Percentiles rank a stretch among this genome's conserved stretches.
Evolutionary conservation across 2,329 filamentous ascomycete species (phyloP).

Genomic region (Colletotrichum plurivorum): DNA sequence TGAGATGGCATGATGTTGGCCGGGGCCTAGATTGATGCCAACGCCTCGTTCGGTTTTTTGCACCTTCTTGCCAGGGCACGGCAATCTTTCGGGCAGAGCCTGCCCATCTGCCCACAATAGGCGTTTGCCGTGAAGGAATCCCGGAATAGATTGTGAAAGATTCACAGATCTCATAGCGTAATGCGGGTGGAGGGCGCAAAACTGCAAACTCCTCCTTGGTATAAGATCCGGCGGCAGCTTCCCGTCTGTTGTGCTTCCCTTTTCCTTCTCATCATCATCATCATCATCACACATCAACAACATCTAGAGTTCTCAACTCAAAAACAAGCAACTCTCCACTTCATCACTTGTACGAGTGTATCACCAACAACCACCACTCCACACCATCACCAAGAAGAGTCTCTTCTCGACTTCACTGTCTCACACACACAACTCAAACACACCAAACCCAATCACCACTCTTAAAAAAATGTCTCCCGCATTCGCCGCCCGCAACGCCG

Average conservation of each 20-base stretch:
- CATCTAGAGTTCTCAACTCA: constrained; percentile 39
- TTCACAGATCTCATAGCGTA: constrained; percentile 30
- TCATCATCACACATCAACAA: constrained; percentile 33
- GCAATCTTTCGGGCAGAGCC: constrained; percentile 40
- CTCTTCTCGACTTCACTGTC: constrained; percentile 8
- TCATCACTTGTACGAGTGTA: constrained; percentile 32
- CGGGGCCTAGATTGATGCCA: constrained; percentile 11
- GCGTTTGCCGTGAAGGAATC: constrained; percentile 35
- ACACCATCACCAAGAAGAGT: constrained; percentile 28
- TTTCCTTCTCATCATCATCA: constrained; percentile 30
- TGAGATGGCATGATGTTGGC: constrained; percentile 38
- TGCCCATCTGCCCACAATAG: constrained; percentile 42
- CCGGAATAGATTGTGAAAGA: constrained; percentile 26
- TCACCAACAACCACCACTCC: constrained; percentile 13
- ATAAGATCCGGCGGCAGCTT: constrained; percentile 40
- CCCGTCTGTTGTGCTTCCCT: constrained; percentile 28
- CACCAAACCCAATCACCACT: constrained; percentile 36
- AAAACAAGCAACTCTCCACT: constrained; percentile 29
- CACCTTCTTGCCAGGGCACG: constrained; percentile 32
- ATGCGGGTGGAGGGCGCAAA: constrained; percentile 1
- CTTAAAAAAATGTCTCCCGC: constrained; percentile 48
- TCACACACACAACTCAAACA: not conserved
- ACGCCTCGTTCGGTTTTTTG: constrained; percentile 31
- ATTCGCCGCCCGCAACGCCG: constrained; percentile 51
- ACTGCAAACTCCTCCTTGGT: constrained; percentile 20